Conservation (phyloP, 2,329 filamentous ascomycete genomes). For the Pseudogymnoascus sp. region DNA sequence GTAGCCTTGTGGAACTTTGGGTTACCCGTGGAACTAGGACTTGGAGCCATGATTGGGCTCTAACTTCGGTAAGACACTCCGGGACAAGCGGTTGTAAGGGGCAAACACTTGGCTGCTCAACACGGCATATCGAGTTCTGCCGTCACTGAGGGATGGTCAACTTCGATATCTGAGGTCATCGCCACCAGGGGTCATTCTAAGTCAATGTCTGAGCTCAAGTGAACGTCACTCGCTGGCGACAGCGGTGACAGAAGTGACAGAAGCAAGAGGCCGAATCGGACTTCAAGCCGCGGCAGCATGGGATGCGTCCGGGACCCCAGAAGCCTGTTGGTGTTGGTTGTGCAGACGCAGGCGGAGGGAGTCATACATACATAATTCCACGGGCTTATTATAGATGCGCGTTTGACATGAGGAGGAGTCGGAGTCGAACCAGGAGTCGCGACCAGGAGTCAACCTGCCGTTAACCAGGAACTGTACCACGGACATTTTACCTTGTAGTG, state of each 20-base stretch:
- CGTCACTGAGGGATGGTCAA: neutral
- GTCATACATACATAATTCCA: neutral
- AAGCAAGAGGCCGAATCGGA: neutral
- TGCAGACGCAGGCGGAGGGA: neutral
- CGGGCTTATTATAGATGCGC: conserved; percentile 2
- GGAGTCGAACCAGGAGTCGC: neutral
- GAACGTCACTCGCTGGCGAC: neutral
- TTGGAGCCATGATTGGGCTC: conserved; percentile 5
- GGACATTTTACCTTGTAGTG: neutral
- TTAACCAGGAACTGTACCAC: conserved; percentile 4
- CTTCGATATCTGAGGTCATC: neutral
- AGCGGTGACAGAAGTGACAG: neutral
- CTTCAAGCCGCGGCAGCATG: conserved; percentile 2
- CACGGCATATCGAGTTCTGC: neutral
- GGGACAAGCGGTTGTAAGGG: conserved; percentile 5
- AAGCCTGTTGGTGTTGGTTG: neutral
- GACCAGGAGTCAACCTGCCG: neutral
- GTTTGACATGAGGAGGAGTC: conserved; percentile 1
- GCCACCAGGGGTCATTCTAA: neutral
- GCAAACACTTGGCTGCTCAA: conserved; percentile 4
- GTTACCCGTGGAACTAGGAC: conserved; percentile 1
- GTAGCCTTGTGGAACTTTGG: conserved; percentile 6
- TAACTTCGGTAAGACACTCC: neutral
- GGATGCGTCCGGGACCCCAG: conserved; percentile 3
- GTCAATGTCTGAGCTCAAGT: conserved; percentile 1